phyloP scores from a whole-genome alignment of 2,329 filamentous ascomycete species.

The Boeremia exigua region DNA sequence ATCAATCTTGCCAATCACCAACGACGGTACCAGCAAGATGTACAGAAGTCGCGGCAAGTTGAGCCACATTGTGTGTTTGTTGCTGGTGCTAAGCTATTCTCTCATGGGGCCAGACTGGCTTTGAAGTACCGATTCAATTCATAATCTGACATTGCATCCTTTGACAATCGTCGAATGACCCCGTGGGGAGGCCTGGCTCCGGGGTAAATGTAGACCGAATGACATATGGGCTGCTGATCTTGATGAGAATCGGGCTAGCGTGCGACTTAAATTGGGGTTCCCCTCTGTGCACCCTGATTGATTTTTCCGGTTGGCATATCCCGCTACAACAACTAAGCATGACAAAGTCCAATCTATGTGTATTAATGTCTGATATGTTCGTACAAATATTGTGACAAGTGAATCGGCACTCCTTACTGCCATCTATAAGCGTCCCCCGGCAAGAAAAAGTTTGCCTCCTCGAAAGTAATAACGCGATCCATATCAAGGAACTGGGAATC shows the following conservation, averaged over 20 bases:
- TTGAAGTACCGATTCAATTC: neutral
- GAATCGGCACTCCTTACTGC: constrained; percentile 17
- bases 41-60: neutral
- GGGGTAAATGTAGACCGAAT: constrained; percentile 26
- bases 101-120: neutral
- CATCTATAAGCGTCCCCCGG: constrained; percentile 39
- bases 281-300: neutral
- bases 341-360: neutral
- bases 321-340: too few relatives aligned
- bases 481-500: constrained; percentile 42
- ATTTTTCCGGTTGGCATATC: constrained; percentile 10
- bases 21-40: neutral
- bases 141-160: neutral
- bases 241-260: neutral
- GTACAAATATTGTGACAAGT: neutral
- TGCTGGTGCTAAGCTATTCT: neutral
- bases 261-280: neutral
- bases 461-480: constrained; percentile 46
- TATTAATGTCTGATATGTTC: neutral
- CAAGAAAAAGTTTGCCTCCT: constrained; percentile 43
- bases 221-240: neutral
- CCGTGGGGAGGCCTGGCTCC: constrained; percentile 4
- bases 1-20: constrained; percentile 20
- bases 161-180: neutral
- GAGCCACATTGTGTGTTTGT: neutral